A percentile compares a stretch with the other conserved stretches of the same genome.
These are phyloP conservation scores for Cladophialophora yegresii DNA, from an alignment of 2,329 filamentous ascomycete species.

Conservation along the genomic window DNA sequence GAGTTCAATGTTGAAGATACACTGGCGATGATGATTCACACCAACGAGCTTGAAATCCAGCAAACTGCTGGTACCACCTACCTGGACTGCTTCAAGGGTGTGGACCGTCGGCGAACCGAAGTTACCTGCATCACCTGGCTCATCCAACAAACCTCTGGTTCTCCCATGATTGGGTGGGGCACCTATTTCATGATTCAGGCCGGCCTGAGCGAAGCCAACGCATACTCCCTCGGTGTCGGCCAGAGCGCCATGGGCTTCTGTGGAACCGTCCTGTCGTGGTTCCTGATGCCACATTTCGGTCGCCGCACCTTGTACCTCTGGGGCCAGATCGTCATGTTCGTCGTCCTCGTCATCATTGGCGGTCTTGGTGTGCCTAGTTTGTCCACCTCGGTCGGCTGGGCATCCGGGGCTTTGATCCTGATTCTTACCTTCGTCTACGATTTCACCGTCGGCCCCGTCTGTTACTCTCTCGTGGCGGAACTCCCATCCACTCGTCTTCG, in stretches of 20 bases:
- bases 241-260: slow-evolving; percentile 63
- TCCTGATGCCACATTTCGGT: slow-evolving; percentile 41
- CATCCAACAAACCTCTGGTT: slow-evolving; percentile 63
- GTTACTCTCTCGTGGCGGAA: slow-evolving; percentile 57
- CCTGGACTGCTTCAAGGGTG: slow-evolving; percentile 42
- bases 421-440: slow-evolving; percentile 59
- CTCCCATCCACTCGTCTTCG: slow-evolving; percentile 58
- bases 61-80: slow-evolving; percentile 38
- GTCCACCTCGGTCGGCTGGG: slow-evolving; percentile 39
- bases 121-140: slow-evolving; percentile 46
- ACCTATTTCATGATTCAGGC: slow-evolving; percentile 62
- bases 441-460: slow-evolving; percentile 57
- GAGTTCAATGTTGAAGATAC: slow-evolving; percentile 40
- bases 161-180: slow-evolving; percentile 64
- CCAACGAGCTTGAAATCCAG: slow-evolving; percentile 38
- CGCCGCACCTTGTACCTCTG: slow-evolving; percentile 38
- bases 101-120: slow-evolving; percentile 47
- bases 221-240: slow-evolving; percentile 54
- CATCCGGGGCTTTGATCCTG: slow-evolving; percentile 54
- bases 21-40: slow-evolving; percentile 38
- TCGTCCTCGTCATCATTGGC: slow-evolving; percentile 41
- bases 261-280: slow-evolving; percentile 56
- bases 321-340: slow-evolving; percentile 60
- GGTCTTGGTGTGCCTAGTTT: slow-evolving; percentile 37
- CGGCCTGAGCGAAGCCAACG: slow-evolving; percentile 41